Base-by-base conservation (phyloP, 306 rosid species). In the Lathyrus oleraceus region DNA sequence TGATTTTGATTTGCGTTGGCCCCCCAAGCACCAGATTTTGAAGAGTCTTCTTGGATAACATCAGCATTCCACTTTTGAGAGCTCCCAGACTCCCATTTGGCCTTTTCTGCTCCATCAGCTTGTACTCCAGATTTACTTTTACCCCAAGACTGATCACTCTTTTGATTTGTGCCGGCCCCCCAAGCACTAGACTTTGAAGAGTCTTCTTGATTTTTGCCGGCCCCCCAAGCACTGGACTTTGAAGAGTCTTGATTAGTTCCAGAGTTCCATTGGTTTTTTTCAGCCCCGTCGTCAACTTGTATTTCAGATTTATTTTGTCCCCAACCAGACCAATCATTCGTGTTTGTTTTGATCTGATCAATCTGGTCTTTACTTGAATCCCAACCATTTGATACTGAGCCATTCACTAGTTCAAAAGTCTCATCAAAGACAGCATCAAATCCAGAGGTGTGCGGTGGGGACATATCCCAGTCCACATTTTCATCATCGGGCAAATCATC, bases 351-450 rank as follows among this genome's bases (percentile, higher is more conserved):
- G 10, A 39, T 13, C 49, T 62, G 45, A 20, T 67, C 28, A 20
- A 15, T 43, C 15, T 68, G 65, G 12, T 61, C 28, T 28, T 30
- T 52, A 19, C 19, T 61, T 10, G 51, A 38, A 51, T 49, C 75
- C 83, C 79, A 73, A 32, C 38, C 79, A 67, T 23, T 61, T 48
- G 79, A 59, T 43, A 56, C 65, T 38, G 85, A 35, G 53, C 54
- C 71, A 61, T 79, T 72, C 43, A 20, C 61, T 51, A 75, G 58
- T 43, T 88, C 94, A 52, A 65, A 65, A 54, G 74, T 32, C 44
- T 91, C 97, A 71, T 92, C 98, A 67, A 89, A 89, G 60, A 84
- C 81, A n/a, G 91, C 90, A 17, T 87, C 89, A 65, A 74, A 72
- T 62, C 83, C 80, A 43, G 86, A 68, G 45, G 76, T 49, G 61